These are phyloP conservation scores for Leishmania amazonensis DNA, from an alignment of 208 protist species.

Conservation along the genomic window DNA sequence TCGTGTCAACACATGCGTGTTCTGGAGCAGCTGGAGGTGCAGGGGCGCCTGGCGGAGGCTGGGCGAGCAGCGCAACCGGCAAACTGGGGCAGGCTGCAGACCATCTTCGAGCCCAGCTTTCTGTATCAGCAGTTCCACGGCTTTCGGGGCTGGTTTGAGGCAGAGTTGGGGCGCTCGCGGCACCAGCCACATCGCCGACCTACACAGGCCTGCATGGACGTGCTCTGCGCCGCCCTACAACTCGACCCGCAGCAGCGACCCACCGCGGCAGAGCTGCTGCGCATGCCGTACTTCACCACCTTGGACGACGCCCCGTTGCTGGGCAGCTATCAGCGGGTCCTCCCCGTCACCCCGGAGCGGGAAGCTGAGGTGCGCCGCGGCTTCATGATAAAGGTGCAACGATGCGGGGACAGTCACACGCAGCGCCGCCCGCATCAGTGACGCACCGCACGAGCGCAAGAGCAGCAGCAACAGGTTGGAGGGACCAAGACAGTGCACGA, in stretches of 20 bases:
- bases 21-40: slow-evolving; percentile 45
- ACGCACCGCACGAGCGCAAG: not conserved
- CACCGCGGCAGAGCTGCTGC: slow-evolving; percentile 72
- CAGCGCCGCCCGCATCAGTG: slow-evolving; percentile 28
- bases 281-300: slow-evolving; percentile 76
- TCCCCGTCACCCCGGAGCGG: slow-evolving; percentile 14
- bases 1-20: slow-evolving; percentile 50
- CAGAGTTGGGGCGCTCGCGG: slow-evolving; percentile 52
- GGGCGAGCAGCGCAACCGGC: slow-evolving; percentile 12
- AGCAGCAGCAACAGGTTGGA: not conserved
- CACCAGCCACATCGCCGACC: slow-evolving; percentile 48
- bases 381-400: slow-evolving; percentile 32
- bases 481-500: not conserved
- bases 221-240: slow-evolving; percentile 76
- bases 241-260: slow-evolving; percentile 71
- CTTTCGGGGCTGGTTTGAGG: slow-evolving; percentile 74
- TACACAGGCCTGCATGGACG: slow-evolving; percentile 66
- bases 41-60: slow-evolving; percentile 14
- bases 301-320: slow-evolving; percentile 29
- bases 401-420: slow-evolving; percentile 31
- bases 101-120: slow-evolving; percentile 72
- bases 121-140: slow-evolving; percentile 65
- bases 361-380: slow-evolving; percentile 34
- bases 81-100: slow-evolving; percentile 35
- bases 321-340: slow-evolving; percentile 18